Conservation (phyloP, 352 stramenopile genomes). For the Pythium scleroteichum region DNA sequence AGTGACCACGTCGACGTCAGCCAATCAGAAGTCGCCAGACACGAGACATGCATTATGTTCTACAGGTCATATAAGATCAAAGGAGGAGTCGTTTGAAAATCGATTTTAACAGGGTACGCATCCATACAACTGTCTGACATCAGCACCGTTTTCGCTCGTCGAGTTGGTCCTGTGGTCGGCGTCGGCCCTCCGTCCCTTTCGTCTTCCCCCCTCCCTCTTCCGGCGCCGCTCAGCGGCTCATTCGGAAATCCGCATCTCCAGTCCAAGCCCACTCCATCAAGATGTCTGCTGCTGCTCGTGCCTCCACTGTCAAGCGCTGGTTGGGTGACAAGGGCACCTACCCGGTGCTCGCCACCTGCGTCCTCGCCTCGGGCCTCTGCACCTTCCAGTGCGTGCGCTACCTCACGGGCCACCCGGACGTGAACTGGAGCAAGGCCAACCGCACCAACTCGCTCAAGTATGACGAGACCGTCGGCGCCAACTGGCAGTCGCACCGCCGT, state of each 20-base stretch:
- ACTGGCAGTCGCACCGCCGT: conserved; percentile 80
- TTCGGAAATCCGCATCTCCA: conserved; percentile 64
- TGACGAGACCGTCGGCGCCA: conserved; percentile 54
- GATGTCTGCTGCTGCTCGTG: conserved; percentile 48
- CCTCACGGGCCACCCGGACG: conserved; percentile 65
- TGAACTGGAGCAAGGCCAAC: conserved; percentile 82
- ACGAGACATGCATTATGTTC: conserved; percentile 17
- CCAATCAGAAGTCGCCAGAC: conserved; percentile 22
- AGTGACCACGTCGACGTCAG: conserved; percentile 27
- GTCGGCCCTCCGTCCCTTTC: conserved; percentile 12
- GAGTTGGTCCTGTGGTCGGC: conserved; percentile 17
- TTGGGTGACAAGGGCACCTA: conserved; percentile 78
- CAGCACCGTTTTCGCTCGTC: conserved; percentile 24
- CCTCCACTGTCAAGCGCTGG: conserved; percentile 64
- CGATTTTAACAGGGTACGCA: conserved; percentile 11
- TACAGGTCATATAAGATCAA: not conserved
- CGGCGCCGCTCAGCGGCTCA: conserved; percentile 30
- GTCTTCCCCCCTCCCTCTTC: conserved; percentile 12
- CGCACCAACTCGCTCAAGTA: conserved; percentile 72
- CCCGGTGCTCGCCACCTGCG: conserved; percentile 74
- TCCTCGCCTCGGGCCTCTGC: conserved; percentile 58
- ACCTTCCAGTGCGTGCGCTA: conserved; percentile 78
- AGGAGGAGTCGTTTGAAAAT: not conserved
- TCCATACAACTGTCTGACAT: conserved; percentile 19
- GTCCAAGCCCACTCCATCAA: conserved; percentile 36